Evolutionary conservation across 371 early-diverging fungal species (phyloP).

Genomic region (Mortierella sp.): DNA sequence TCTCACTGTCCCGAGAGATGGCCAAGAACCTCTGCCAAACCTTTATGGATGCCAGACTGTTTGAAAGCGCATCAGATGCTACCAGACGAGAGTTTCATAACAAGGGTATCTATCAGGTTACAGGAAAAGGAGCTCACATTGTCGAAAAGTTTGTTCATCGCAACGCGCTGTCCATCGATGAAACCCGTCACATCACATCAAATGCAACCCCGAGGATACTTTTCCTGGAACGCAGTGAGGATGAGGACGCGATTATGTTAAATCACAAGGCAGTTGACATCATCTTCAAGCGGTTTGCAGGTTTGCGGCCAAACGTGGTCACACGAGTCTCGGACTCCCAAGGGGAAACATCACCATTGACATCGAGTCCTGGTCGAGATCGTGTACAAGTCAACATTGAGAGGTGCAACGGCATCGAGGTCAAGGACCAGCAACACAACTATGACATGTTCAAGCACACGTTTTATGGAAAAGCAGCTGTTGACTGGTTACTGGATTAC

Average conservation of each 20-base stretch:
- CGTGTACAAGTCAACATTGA: conserved; percentile 24
- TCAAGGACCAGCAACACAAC: conserved; percentile 55
- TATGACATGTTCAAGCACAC: conserved; percentile 47
- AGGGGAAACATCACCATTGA: conserved; percentile 11
- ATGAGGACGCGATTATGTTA: conserved; percentile 51
- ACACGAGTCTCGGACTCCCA: not conserved
- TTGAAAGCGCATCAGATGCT: conserved; percentile 66
- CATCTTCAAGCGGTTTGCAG: conserved; percentile 52
- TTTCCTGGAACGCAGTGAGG: conserved; percentile 46
- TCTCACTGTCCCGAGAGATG: conserved; percentile 73
- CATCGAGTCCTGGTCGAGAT: conserved; percentile 17
- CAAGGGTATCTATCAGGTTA: conserved; percentile 68
- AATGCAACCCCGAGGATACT: conserved; percentile 51
- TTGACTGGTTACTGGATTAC: conserved; percentile 72
- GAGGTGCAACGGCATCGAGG: conserved; percentile 55
- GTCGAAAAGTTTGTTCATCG: conserved; percentile 58
- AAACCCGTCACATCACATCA: conserved; percentile 47
- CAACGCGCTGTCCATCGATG: conserved; percentile 38
- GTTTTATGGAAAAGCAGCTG: conserved; percentile 55
- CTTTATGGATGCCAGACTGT: conserved; percentile 69
- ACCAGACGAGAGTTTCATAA: conserved; percentile 64
- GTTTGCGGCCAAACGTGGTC: conserved; percentile 38
- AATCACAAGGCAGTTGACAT: conserved; percentile 39
- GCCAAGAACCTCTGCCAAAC: conserved; percentile 73
- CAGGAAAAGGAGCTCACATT: conserved; percentile 70